Evolutionary conservation across 768 basidiomycete genomes (phyloP).

Genomic region (Phylloporus rhodoxanthus): DNA sequence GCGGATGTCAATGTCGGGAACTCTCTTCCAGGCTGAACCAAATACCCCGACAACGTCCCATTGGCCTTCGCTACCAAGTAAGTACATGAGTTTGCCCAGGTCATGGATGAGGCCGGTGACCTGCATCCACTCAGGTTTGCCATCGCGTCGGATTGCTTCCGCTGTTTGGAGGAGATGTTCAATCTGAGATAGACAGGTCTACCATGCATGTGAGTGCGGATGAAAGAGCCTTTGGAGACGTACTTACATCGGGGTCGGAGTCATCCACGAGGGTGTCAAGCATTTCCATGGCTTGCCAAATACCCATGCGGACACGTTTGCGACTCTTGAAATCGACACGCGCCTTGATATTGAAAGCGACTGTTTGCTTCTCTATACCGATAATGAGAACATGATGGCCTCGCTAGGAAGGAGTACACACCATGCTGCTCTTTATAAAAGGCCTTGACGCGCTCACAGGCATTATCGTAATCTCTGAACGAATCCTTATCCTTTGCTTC

Average conservation of each 20-base stretch:
- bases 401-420: constrained; percentile 21
- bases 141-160: constrained; percentile 81
- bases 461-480: constrained; percentile 70
- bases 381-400: neutral
- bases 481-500: constrained; percentile 53
- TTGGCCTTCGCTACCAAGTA: constrained; percentile 84
- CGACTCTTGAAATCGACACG: constrained; percentile 68
- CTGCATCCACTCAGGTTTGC: constrained; percentile 92
- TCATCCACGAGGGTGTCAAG: constrained; percentile 85
- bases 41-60: constrained; percentile 91
- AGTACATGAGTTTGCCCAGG: constrained; percentile 78
- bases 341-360: constrained; percentile 75
- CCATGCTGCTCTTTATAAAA: constrained; percentile 80
- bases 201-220: constrained; percentile 12
- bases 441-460: constrained; percentile 70
- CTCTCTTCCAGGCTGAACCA: neutral
- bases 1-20: constrained; percentile 1
- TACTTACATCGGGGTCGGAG: constrained; percentile 76
- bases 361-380: constrained; percentile 72
- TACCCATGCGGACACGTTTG: constrained; percentile 67
- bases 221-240: neutral
- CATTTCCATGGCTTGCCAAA: constrained; percentile 85
- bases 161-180: constrained; percentile 89
- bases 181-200: constrained; percentile 79
- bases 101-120: constrained; percentile 84